Conservation (phyloP, 331 rosid species). For the Malus hybrid region DNA sequence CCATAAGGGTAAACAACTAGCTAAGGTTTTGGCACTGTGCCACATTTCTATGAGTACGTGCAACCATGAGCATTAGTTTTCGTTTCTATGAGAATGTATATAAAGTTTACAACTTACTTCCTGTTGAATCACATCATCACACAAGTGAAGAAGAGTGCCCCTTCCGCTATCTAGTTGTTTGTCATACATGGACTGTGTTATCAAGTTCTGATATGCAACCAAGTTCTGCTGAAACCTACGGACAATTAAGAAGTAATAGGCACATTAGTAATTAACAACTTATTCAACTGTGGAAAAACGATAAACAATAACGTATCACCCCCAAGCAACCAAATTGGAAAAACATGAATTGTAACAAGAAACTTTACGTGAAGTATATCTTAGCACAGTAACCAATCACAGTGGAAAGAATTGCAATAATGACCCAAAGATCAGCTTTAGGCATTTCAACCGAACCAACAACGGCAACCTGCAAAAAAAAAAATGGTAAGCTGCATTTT, state of each 20-base stretch:
- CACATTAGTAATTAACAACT: slow-evolving; percentile 1
- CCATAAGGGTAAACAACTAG: too few relatives aligned
- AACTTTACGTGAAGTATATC: slow-evolving; percentile 88
- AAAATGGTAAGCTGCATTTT: slow-evolving; percentile 1
- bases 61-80: too few relatives aligned
- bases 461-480: slow-evolving; percentile 68
- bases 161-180: slow-evolving; percentile 96
- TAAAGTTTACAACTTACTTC: slow-evolving; percentile 46
- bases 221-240: slow-evolving; percentile 80
- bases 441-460: slow-evolving; percentile 84
- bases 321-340: background rate
- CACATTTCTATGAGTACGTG: too few relatives aligned
- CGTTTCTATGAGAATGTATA: too few relatives aligned
- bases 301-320: background rate
- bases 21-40: background rate
- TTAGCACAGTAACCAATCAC: slow-evolving; percentile 86
- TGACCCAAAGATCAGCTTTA: slow-evolving; percentile 79
- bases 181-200: slow-evolving; percentile 89
- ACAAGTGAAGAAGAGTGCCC: slow-evolving; percentile 97
- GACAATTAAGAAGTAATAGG: slow-evolving; percentile 11
- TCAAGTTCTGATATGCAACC: slow-evolving; percentile 85
- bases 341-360: background rate
- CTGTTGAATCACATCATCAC: slow-evolving; percentile 97
- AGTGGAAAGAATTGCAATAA: slow-evolving; percentile 72
- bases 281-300: background rate